Conservation (phyloP, 495 filamentous ascomycete genomes). For the Pyrenula aspistea region DNA sequence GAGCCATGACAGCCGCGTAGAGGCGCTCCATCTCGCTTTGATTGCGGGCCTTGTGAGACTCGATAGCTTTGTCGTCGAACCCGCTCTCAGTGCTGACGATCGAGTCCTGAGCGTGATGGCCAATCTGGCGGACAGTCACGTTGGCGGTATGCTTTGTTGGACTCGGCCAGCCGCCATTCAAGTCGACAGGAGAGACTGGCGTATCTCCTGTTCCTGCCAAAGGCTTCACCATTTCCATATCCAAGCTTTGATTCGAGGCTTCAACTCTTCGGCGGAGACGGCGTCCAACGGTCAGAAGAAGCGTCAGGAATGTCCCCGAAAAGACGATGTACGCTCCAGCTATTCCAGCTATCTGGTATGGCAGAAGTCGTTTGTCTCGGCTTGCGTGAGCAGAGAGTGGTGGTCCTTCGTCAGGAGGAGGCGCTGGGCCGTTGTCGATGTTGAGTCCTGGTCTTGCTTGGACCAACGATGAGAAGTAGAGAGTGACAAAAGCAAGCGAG, state of each 20-base stretch:
- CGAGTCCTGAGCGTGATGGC: slow-evolving; percentile 21
- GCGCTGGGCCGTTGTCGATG: slow-evolving; percentile 44
- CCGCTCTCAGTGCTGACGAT: slow-evolving; percentile 40
- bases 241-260: slow-evolving; percentile 35
- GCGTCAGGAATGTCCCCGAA: slow-evolving; percentile 51
- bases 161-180: slow-evolving; percentile 23
- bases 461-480: background rate
- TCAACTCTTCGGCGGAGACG: slow-evolving; percentile 43
- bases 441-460: slow-evolving; percentile 14
- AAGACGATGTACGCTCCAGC: slow-evolving; percentile 68
- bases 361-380: slow-evolving; percentile 49
- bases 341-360: slow-evolving; percentile 66
- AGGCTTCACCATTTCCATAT: slow-evolving; percentile 53
- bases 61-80: slow-evolving; percentile 66
- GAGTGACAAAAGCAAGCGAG: background rate
- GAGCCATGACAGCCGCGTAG: slow-evolving; percentile 84
- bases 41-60: slow-evolving; percentile 56
- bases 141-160: slow-evolving; percentile 32
- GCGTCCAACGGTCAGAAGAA: slow-evolving; percentile 54
- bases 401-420: slow-evolving; percentile 44
- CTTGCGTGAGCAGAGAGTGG: slow-evolving; percentile 39
- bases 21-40: slow-evolving; percentile 78
- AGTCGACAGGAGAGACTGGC: slow-evolving; percentile 23
- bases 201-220: slow-evolving; percentile 30
- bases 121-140: slow-evolving; percentile 14